Evolutionary conservation across 768 basidiomycete genomes (phyloP), one percentile per base, ranked within the genome.

Genomic region (Boletellus ananiceps): DNA sequence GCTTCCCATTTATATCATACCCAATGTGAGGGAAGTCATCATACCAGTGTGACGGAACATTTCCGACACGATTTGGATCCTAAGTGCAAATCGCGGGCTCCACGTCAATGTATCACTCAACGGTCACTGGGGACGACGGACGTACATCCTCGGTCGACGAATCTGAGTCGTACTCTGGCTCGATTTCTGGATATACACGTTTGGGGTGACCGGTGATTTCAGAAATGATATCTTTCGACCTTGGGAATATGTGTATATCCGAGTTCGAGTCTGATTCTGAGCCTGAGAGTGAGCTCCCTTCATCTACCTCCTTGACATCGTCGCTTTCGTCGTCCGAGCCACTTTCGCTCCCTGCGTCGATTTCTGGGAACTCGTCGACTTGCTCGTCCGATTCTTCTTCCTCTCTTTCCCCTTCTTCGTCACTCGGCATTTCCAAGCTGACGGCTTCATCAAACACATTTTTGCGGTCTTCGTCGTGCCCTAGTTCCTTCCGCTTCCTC

Each of bases 1-100:
- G 86, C 72, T 92, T 95, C 46, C 96, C 96, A 65, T 93, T 82
- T 59, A 98, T 84, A 68, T 93, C 82, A 71, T 99, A 99, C 40
- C 96, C 96, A 63, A 99, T 80, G 69, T 99, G 96, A n/a, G 96
- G 96, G 57, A 99, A 74, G 74, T 98, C 94, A 66, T 98, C 96
- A 68, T 99, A 99, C 93, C 95, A 99, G 62, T 99, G 93, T 79
- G 88, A 86, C 40, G 96, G 96, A 53, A 99, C 74, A 69, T 95
- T 80, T 46, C 96, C 96, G 57, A 96, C 83, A 51, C 94, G 90
- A 65, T 96, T 98, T n/a, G 88, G 89, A 46, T 83, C 80, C 93
- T 98, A 57, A 47, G 49, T 32, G 46, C 39, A 33, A 21, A 11
- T 29, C 9, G 11, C 11, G 29, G 19, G 49, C 48, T 54, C 57